phyloP scores from a whole-genome alignment of 2,329 filamentous ascomycete species.

The Sporothrix protearum region DNA sequence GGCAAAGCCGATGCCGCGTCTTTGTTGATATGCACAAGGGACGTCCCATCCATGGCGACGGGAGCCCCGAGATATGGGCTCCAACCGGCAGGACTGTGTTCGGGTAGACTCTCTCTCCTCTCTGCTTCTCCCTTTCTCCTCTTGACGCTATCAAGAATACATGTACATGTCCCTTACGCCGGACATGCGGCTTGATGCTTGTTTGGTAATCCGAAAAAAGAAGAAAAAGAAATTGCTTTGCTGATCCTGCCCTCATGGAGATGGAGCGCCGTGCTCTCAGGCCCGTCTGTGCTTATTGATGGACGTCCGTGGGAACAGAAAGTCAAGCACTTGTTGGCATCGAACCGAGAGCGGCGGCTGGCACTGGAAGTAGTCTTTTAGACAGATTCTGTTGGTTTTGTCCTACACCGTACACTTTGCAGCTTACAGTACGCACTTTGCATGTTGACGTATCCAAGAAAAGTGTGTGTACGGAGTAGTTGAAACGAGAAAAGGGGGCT shows the following conservation, averaged over 20 bases:
- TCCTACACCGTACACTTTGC: not conserved
- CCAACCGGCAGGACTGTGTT: not conserved
- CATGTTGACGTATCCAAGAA: not conserved
- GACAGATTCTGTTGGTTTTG: not conserved
- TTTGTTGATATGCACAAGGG: not conserved
- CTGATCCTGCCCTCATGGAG: not conserved
- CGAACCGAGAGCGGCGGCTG: not conserved
- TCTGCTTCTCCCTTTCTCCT: not conserved
- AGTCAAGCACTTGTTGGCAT: not conserved
- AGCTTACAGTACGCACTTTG: not conserved
- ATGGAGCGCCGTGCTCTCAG: not conserved
- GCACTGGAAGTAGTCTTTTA: not conserved
- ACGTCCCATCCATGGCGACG: not conserved
- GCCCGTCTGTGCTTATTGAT: not conserved
- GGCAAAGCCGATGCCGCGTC: not conserved
- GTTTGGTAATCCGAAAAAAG: not conserved
- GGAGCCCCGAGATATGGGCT: not conserved
- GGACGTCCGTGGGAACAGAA: not conserved
- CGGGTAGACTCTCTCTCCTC: not conserved
- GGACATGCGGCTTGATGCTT: not conserved
- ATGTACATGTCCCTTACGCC: not conserved
- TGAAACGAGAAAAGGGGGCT: not conserved
- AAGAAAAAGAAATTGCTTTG: too few relatives aligned
- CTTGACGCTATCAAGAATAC: not conserved
- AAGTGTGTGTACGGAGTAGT: not conserved